Conservation (phyloP, 23 red algal genomes). For the Gracilaria gracilis region DNA sequence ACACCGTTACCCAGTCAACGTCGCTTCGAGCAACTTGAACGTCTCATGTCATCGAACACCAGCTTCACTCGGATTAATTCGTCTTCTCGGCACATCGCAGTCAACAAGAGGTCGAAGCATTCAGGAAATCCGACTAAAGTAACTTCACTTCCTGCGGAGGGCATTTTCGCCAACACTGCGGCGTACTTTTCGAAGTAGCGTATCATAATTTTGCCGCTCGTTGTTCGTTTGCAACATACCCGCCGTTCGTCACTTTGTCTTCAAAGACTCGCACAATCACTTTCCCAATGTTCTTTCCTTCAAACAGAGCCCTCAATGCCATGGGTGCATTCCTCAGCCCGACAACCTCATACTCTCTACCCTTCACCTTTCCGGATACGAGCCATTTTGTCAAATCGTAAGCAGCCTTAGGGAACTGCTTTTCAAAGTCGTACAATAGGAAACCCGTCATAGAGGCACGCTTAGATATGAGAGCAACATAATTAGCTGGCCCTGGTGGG, state of each 20-base stretch:
- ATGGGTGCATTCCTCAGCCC: conserved; percentile 60
- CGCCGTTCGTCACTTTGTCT: too few relatives aligned
- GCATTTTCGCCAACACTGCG: background rate
- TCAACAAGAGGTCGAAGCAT: background rate
- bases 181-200: background rate
- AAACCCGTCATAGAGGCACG: conserved; percentile 83
- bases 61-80: background rate
- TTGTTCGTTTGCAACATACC: too few relatives aligned
- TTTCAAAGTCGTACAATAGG: conserved; percentile 69
- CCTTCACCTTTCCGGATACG: conserved; percentile 60
- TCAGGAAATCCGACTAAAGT: background rate
- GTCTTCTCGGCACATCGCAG: background rate
- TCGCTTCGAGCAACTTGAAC: conserved; percentile 6
- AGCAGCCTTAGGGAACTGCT: conserved; percentile 55
- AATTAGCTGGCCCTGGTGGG: conserved; percentile 66
- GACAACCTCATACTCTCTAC: conserved; percentile 53
- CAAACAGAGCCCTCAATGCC: conserved; percentile 69
- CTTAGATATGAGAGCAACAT: conserved; percentile 69
- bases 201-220: conserved; percentile 32
- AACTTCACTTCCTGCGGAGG: background rate
- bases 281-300: conserved; percentile 84
- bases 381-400: conserved; percentile 57
- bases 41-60: background rate
- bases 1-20: background rate
- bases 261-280: conserved; percentile 72